phyloP scores from a whole-genome alignment of 2,329 filamentous ascomycete genomes.

The Pseudocercospora fuligena region DNA sequence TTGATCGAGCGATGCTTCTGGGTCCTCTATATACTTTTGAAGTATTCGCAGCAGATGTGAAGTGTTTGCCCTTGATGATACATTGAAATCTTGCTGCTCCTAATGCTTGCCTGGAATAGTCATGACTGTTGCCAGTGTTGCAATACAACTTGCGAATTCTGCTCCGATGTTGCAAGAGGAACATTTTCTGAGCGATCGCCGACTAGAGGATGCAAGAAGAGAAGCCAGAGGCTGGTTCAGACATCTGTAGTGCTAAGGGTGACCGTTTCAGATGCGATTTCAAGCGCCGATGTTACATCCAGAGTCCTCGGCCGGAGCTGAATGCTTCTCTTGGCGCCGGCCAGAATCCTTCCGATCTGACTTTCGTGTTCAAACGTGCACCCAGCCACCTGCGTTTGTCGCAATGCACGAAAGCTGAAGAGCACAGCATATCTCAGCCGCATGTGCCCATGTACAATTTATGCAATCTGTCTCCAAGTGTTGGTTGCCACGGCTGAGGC shows the following conservation, averaged over 20 bases:
- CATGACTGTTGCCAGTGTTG: not conserved
- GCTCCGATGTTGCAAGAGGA: not conserved
- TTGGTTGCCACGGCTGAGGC: no score
- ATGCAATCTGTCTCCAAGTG: not conserved
- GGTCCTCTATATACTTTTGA: conserved; percentile 1
- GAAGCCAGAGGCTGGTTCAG: not conserved
- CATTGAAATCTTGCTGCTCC: not conserved
- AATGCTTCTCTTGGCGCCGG: conserved; percentile 6
- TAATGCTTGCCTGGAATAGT: not conserved
- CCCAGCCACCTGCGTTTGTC: not conserved
- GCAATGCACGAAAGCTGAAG: not conserved
- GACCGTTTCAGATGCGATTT: not conserved
- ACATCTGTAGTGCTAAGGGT: not conserved
- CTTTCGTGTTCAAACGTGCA: not conserved
- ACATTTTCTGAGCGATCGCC: not conserved
- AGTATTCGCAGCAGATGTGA: not conserved
- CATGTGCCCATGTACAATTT: not conserved
- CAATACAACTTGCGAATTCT: not conserved
- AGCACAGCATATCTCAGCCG: not conserved
- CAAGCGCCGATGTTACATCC: conserved; percentile 11
- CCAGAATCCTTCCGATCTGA: conserved; percentile 8
- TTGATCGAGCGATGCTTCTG: conserved; percentile 1
- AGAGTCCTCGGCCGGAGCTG: conserved; percentile 8
- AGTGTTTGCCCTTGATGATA: not conserved
- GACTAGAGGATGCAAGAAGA: not conserved